Evolutionary conservation across 179 eudicot genomes (phyloP), one percentile per base, ranked within the genome.

Genomic region (Spinacia oleracea): DNA sequence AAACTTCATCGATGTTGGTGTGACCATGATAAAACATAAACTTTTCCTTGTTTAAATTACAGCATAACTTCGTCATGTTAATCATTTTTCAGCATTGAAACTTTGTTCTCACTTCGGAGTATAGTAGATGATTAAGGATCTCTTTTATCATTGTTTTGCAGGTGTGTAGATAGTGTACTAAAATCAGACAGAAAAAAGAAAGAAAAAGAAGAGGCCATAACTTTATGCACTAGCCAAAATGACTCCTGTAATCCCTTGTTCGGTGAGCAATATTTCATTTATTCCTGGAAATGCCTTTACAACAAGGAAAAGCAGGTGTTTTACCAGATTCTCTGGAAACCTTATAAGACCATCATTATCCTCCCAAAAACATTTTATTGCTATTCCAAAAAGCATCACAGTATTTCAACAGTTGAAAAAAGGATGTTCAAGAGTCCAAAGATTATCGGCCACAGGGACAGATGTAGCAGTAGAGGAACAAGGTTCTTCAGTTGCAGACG

Each of bases 381-480:
- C 92, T 34, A 76, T 88, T 70, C 91, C 93, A 70, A 85, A 84
- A 78, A 85, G 88, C 50, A 23, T 85, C 74, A 78, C 85, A 79
- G 85, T 87, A 50, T 86, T 89, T 76, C 92, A 93, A 42, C 90
- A 83, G 40, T 86, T 80, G 71, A 79, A 87, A 60, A 74, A 73
- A 70, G 87, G 82, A 45, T 79, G 81, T 81, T 79, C 83, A 42
- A 84, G 87, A 82, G 42, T 56, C 63, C 78, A 66, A 32, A 78
- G 71, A 77, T 60, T 82, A 81, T 85, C 82, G 35, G 92, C 97
- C 73, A 78, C 97, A 29, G 92, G 88, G 53, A 80, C 92, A 70
- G 95, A 93, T 87, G 84, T 95, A 78, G 92, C 86, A 23, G 84
- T 91, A 45, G 97, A 88, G 85, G 93, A 85, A 83, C 84, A 86